Base-by-base conservation (phyloP, 495 filamentous ascomycete genomes). In the Xylaria palmicola region DNA sequence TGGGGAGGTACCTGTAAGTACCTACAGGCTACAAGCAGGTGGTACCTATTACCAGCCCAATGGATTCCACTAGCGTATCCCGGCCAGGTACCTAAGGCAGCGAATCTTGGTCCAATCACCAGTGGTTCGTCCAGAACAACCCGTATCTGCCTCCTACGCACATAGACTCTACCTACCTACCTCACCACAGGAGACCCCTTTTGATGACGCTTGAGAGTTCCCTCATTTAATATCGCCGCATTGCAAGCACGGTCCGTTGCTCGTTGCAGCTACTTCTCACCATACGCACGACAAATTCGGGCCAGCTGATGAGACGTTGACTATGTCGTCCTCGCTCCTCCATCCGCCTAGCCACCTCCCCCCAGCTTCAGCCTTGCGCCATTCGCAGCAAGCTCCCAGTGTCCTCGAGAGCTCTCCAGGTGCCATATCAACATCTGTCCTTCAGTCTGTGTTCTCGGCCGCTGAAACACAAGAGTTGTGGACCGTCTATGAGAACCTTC, bases 401-500 rank as follows among this genome's bases (percentile, higher is more conserved):
- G 80, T 94, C 62, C 83, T 96, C 49, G 75, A 76, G 52, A 78
- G 71, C 44, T 75, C 78, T 32, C 68, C 77, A 17, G 73, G 81
- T 29, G 72, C 76, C 15, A 72, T 78, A 3, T 77, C 77, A n/a
- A 67, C 69, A n/a, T 82, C 80, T 55, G 71, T 81, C 3, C 63
- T 88, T 64, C 75, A 66, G 44, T 83, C 80, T 63, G 62, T 82
- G 52, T 84, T 81, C 68, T 79, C 81, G 5, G 71, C 80, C n/a
- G 64, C 80, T 32, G 92, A 96, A 66, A 85, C 86, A 1, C 81
- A 88, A 40, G 90, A 93, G 60, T 77, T 87, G 69, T 98, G 92
- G 90, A 79, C 81, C 3, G 80, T 76, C n/a, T 87, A 92, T 68
- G 94, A 98, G 73, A 91, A 93, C 69, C 83, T 97, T 26, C 74